These are phyloP conservation scores for Tilletia indica DNA, from an alignment of 1,284 basidiomycete genomes.

Conservation along the genomic window DNA sequence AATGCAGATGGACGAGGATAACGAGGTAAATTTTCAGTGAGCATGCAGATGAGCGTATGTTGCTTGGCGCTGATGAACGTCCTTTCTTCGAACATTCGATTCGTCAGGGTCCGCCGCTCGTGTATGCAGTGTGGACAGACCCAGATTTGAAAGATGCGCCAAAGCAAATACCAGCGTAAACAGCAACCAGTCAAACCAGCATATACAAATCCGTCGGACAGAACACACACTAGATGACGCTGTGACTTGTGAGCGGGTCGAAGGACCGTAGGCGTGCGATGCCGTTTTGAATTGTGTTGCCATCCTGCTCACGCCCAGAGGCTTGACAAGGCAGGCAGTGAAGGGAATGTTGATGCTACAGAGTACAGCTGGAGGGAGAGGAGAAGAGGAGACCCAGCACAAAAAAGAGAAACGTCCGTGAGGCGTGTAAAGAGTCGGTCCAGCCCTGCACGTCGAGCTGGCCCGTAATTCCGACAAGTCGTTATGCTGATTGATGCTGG, in stretches of 20 bases:
- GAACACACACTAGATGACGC: too few relatives aligned
- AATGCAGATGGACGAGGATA: not conserved
- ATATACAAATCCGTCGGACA: too few relatives aligned
- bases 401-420: not conserved
- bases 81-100: not conserved
- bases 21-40: not conserved
- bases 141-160: not conserved
- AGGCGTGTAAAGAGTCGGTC: not conserved
- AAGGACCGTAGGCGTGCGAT: too few relatives aligned
- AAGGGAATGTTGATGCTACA: too few relatives aligned
- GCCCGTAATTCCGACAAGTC: too few relatives aligned
- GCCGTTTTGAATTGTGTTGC: too few relatives aligned
- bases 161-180: conserved; percentile 4
- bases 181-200: not conserved
- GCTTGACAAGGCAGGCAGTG: too few relatives aligned
- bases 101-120: not conserved
- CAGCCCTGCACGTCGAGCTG: too few relatives aligned
- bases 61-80: not conserved
- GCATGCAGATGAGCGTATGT: not conserved
- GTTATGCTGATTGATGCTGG: not conserved
- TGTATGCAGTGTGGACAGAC: conserved; percentile 17
- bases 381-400: not conserved
- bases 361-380: too few relatives aligned
- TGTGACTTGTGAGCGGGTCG: too few relatives aligned
- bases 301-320: too few relatives aligned